phyloP scores from a whole-genome alignment of 2,329 filamentous ascomycete species.

The Colletotrichum sp. region DNA sequence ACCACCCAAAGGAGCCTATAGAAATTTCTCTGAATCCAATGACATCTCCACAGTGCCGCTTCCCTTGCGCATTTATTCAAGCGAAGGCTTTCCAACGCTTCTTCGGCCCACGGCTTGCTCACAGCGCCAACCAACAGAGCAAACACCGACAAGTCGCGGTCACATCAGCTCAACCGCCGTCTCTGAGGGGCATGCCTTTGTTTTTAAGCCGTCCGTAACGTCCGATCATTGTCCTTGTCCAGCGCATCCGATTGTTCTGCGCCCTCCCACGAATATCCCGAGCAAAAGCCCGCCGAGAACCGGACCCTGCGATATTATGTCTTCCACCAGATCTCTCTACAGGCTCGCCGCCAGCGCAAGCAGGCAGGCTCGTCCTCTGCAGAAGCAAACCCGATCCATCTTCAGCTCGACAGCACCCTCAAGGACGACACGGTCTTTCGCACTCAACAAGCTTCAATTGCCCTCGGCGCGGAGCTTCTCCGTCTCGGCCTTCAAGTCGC shows the following conservation, averaged over 20 bases:
- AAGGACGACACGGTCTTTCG: not conserved
- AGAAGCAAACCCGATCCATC: slow-evolving; percentile 14
- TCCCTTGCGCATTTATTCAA: slow-evolving; percentile 13
- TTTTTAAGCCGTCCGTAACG: not conserved
- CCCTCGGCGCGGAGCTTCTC: slow-evolving; percentile 63
- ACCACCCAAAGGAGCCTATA: slow-evolving; percentile 1
- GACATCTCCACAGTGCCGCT: not conserved
- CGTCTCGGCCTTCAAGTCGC: slow-evolving; percentile 61
- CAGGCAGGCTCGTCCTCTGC: slow-evolving; percentile 32
- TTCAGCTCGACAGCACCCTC: not conserved
- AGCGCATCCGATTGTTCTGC: not conserved
- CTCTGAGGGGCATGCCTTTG: not conserved
- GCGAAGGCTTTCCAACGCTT: slow-evolving; percentile 10
- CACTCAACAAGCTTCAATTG: slow-evolving; percentile 5
- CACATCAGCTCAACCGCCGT: not conserved
- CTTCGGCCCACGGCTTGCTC: not conserved
- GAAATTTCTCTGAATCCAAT: slow-evolving; percentile 25
- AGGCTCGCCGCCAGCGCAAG: slow-evolving; percentile 34
- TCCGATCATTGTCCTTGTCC: not conserved
- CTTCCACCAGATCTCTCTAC: slow-evolving; percentile 26
- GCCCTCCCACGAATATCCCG: not conserved
- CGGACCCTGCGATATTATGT: not conserved
- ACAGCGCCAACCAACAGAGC: not conserved
- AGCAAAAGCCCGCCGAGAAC: not conserved
- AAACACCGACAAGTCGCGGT: not conserved